These are phyloP conservation scores for Paramecium bursaria DNA, from an alignment of 73 alveolate genomes.

Conservation along the genomic window DNA sequence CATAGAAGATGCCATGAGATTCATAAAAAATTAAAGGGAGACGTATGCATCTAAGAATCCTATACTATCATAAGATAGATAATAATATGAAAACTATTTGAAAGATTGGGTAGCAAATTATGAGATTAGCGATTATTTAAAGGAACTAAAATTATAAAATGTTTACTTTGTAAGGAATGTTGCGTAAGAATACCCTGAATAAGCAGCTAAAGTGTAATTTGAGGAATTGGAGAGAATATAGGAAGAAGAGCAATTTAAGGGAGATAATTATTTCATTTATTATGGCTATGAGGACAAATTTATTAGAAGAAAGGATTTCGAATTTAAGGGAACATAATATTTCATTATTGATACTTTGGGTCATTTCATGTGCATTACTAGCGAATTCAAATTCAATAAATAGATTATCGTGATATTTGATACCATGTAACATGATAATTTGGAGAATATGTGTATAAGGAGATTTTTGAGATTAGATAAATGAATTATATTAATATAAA, in stretches of 20 bases:
- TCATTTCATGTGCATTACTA: background rate
- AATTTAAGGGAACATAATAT: background rate
- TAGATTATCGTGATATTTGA: background rate
- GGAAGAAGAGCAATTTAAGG: conserved; percentile 2
- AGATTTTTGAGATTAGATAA: no score
- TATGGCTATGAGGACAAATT: background rate
- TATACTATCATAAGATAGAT: background rate
- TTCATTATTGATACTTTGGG: conserved; percentile 42
- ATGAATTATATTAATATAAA: no score
- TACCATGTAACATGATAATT: background rate
- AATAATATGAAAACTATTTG: background rate
- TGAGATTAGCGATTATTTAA: conserved; percentile 28
- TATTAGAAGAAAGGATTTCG: background rate
- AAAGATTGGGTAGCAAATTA: conserved; percentile 50
- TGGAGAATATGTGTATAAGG: no score
- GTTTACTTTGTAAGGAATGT: conserved; percentile 14
- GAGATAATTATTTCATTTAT: background rate
- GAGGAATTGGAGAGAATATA: background rate
- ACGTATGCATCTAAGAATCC: background rate
- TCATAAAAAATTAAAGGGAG: background rate
- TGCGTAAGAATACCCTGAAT: background rate
- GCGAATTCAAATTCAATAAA: background rate
- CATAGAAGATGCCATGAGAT: conserved; percentile 31
- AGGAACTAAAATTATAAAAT: background rate
- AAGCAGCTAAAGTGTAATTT: background rate